Evolutionary conservation across 768 basidiomycete genomes (phyloP).

Genomic region (Neoboletus subvelutipes): DNA sequence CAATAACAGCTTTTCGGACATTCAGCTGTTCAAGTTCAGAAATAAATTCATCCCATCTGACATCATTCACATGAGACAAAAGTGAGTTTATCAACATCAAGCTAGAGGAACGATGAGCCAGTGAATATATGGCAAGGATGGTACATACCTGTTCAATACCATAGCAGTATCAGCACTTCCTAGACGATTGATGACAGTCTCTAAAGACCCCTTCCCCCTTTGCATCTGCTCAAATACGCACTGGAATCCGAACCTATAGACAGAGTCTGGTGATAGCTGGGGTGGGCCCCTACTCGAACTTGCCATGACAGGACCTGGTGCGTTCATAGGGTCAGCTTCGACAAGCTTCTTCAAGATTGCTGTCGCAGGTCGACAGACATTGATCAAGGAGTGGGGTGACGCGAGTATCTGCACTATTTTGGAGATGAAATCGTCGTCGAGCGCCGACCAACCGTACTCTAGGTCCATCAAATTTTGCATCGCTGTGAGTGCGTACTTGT

Average conservation of each 20-base stretch:
- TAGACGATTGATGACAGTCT: conserved; percentile 78
- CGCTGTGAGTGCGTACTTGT: conserved; percentile 78
- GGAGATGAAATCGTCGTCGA: conserved; percentile 71
- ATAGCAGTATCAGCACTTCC: conserved; percentile 83
- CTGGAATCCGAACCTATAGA: conserved; percentile 82
- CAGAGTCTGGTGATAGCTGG: conserved; percentile 58
- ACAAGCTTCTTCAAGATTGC: conserved; percentile 88
- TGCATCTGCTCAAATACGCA: conserved; percentile 82
- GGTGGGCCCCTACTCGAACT: conserved; percentile 62
- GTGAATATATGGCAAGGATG: neutral
- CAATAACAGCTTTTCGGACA: conserved; percentile 79
- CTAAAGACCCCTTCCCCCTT: conserved; percentile 65
- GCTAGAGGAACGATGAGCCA: conserved; percentile 38
- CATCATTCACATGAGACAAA: conserved; percentile 73
- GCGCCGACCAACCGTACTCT: conserved; percentile 77
- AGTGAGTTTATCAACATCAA: conserved; percentile 91
- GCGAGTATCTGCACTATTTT: conserved; percentile 77
- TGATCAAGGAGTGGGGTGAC: conserved; percentile 74
- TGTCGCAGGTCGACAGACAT: conserved; percentile 89
- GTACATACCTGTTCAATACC: conserved; percentile 71
- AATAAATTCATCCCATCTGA: conserved; percentile 77
- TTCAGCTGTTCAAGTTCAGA: conserved; percentile 71
- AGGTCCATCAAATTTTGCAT: conserved; percentile 89
- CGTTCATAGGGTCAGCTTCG: conserved; percentile 75
- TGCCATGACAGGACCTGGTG: conserved; percentile 55